These are phyloP conservation scores for Luffa acutangula DNA, from an alignment of 306 rosid species.

Conservation along the genomic window DNA sequence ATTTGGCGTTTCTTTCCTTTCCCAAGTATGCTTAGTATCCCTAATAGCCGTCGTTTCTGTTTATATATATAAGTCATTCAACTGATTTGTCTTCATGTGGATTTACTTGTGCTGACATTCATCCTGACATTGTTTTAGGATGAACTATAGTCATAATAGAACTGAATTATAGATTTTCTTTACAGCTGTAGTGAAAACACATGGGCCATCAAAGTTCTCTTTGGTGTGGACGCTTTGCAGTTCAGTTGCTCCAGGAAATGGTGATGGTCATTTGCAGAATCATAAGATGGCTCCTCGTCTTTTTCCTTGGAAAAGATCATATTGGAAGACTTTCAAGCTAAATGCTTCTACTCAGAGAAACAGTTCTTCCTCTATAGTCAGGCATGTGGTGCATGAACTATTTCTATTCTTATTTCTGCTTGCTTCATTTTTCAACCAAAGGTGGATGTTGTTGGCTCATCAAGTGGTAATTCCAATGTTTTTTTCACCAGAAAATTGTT, in stretches of 20 bases:
- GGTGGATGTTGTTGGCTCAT: constrained; percentile 14
- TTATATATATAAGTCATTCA: background rate
- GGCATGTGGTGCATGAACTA: constrained; percentile 30
- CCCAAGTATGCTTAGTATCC: background rate
- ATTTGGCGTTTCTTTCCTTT: background rate
- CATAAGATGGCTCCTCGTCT: constrained; percentile 55
- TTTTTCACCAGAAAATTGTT: constrained; percentile 66
- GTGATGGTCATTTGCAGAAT: constrained; percentile 22
- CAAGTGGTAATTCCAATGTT: constrained; percentile 11
- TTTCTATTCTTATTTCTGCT: background rate
- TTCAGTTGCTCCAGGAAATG: constrained; percentile 30
- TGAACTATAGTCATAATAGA: background rate
- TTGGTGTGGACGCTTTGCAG: constrained; percentile 75
- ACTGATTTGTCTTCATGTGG: background rate
- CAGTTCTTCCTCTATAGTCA: constrained; percentile 45
- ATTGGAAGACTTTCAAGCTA: constrained; percentile 41
- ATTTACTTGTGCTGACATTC: background rate
- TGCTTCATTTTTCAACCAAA: background rate
- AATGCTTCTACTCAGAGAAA: constrained; percentile 33
- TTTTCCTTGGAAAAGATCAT: constrained; percentile 85
- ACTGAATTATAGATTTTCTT: constrained; percentile 11
- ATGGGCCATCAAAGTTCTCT: constrained; percentile 50
- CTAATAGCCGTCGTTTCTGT: background rate
- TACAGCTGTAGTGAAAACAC: constrained; percentile 40
- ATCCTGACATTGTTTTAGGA: background rate